Evolutionary conservation across 2,329 filamentous ascomycete species (phyloP), one percentile per base, ranked within the genome.

Genomic region (Stagonosporopsis rhizophila): DNA sequence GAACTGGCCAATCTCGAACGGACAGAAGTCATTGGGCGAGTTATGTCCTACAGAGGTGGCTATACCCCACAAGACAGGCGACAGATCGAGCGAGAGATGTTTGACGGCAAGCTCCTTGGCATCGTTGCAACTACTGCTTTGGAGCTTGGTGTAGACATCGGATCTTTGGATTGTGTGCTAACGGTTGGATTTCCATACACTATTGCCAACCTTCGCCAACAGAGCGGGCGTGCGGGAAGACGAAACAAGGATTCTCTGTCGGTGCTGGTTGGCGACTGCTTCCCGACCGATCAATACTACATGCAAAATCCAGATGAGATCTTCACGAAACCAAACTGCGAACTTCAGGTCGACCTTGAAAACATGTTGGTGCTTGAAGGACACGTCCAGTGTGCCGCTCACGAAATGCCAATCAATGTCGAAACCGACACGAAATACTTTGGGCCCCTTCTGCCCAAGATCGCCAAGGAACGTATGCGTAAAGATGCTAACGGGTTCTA

Each of bases 291-390:
- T 72, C 95, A 99, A 72, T 88, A 96, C 72, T 99, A 96, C 75
- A 99, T 99, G 95, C 87, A 91, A 59, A 96, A 98, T 62, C 95
- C 95, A 0, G 89, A 95, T 59, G 92, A 96, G 74, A 89, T 99
- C 22, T 94, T 98, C 76, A 95, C 90, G 0, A 91, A 91, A 67
- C 92, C 93, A 0, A 96, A 97, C 62, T 90, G 88, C 63, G 90
- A 92, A 73, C 80, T 98, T 2, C 92, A 95, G 70, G 90, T 98
- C 4, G 95, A 99, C 71, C 80, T 99, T n/a, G 83, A 89, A 41
- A 98, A 97, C 64, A 87, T 96, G 80, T 85, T 98, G 4, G 89
- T 97, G 6, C 82, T 95, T 0, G 95, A 98, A 79, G 94, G 93
- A 0, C 95, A 99, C 70, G 82, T 99, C 6, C 95, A 99, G 75